Base-by-base conservation (phyloP, 306 rosid species). In the Betula pendula region DNA sequence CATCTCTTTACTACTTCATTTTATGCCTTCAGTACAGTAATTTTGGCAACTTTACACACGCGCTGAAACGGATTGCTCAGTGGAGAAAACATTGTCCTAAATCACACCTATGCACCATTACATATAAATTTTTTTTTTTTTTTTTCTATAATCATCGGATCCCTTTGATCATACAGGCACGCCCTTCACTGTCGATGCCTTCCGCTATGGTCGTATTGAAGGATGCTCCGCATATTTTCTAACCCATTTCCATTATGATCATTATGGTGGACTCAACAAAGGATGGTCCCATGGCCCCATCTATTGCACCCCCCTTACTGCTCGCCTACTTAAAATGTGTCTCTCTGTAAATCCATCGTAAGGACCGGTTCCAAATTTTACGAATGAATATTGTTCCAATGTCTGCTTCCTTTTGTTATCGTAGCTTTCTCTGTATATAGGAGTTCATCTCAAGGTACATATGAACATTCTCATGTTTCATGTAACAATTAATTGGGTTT, bases 251-350 rank as follows among this genome's bases (percentile, higher is more conserved):
- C 90, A 87, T 33, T 33, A 6, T 11, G 90, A 87, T 77, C 90
- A 87, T 45, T 87, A 87, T 74, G 90, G 86, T 15, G 90, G 90
- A 66, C 88, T 87, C 67, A 74, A 81, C 84, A 87, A 84, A 81
- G 84, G 80, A 79, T 87, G 90, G 90, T 84, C 86, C 10, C 84
- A 87, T 75, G 90, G 90, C 60, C 88, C 90, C 60, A 84, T 87
- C 53, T 87, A 87, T 75, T 87, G 90, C 81, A 79, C 84, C 59
- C 83, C 86, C 73, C 81, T 84, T 40, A 84, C 90, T 0, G 86
- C 81, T 50, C 68, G 88, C 51, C 83, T 87, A 12, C 77, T 87
- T 81, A 76, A 71, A 79, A 84, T 74, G 86, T 81, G 88, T 56
- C 86, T 87, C 79, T 84, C 77, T 1, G 88, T 87, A 67, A 87